Percentiles rank a stretch among this genome's conserved stretches.
Conservation (phyloP, 768 basidiomycete genomes). For the Phylloporus rhodoxanthus region DNA sequence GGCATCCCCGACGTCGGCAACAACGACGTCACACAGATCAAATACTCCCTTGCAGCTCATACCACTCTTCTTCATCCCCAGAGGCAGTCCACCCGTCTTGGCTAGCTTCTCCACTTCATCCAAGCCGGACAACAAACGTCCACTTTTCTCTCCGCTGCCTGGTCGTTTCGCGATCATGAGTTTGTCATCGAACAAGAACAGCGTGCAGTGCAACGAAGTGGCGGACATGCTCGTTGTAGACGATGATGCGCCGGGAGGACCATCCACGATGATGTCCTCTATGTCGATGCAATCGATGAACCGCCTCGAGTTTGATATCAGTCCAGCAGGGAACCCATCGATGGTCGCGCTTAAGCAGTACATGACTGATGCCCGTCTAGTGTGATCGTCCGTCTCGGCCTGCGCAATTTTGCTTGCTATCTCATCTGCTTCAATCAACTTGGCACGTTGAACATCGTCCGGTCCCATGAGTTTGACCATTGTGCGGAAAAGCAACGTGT, state of each 20-base stretch:
- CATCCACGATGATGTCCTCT: conserved; percentile 65
- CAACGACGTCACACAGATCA: conserved; percentile 78
- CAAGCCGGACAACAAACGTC: conserved; percentile 64
- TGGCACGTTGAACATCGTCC: conserved; percentile 69
- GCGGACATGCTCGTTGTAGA: conserved; percentile 36
- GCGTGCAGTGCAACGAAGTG: conserved; percentile 68
- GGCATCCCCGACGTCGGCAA: conserved; percentile 77
- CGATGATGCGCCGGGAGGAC: conserved; percentile 37
- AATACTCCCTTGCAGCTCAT: conserved; percentile 82
- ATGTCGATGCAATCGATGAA: conserved; percentile 93
- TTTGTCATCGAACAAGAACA: conserved; percentile 94
- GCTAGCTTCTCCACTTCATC: conserved; percentile 73
- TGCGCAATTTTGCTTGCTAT: conserved; percentile 86
- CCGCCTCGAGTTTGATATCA: conserved; percentile 84
- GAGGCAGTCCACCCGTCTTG: conserved; percentile 55
- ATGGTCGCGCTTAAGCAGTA: conserved; percentile 79
- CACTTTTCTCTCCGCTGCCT: conserved; percentile 68
- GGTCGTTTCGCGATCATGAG: conserved; percentile 86
- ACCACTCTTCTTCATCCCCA: conserved; percentile 67
- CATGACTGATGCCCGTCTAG: conserved; percentile 82
- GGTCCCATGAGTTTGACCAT: conserved; percentile 89
- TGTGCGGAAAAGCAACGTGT: conserved; percentile 85
- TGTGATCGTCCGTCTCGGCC: conserved; percentile 89
- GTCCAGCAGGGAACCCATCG: conserved; percentile 82
- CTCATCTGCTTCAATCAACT: conserved; percentile 78